These are phyloP conservation scores for Crithidia mellificae DNA, from an alignment of 208 protist species.

Conservation along the genomic window DNA sequence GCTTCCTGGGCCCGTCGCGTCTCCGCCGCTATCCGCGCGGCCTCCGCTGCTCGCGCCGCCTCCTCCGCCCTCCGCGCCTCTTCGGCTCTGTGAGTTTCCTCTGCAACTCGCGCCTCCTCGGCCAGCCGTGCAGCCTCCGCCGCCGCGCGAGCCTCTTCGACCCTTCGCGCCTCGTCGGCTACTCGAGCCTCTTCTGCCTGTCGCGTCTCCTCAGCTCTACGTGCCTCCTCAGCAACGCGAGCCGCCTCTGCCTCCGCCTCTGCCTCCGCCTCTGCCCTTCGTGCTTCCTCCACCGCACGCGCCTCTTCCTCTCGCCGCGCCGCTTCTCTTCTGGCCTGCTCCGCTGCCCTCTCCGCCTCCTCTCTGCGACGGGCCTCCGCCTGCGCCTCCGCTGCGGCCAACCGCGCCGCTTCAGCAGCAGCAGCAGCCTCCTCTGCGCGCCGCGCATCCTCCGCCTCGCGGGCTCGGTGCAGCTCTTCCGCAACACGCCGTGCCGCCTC, in stretches of 20 bases:
- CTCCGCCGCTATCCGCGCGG: neutral
- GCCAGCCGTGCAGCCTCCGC: neutral
- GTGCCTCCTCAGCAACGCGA: neutral
- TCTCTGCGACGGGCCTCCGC: neutral
- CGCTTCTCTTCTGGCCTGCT: neutral
- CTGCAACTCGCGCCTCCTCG: neutral
- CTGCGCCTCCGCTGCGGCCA: constrained; percentile 7
- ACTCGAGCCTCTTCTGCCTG: neutral
- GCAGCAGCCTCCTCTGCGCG: neutral
- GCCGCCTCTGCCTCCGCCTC: neutral
- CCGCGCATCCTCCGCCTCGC: constrained; percentile 6
- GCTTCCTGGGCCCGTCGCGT: constrained; percentile 1
- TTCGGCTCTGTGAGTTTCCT: neutral
- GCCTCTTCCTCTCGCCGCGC: neutral
- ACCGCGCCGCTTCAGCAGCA: neutral
- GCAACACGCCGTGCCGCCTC: neutral
- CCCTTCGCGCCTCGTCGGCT: constrained; percentile 7
- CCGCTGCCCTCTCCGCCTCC: neutral
- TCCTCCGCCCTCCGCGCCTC: neutral
- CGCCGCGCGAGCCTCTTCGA: neutral
- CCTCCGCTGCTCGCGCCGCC: neutral
- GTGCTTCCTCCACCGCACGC: constrained; percentile 2
- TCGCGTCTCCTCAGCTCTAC: neutral
- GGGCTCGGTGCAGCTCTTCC: neutral
- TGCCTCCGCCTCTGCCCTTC: neutral